Evolutionary conservation across 2,329 filamentous ascomycete genomes (phyloP).

Genomic region (Rhinocladiella similis): DNA sequence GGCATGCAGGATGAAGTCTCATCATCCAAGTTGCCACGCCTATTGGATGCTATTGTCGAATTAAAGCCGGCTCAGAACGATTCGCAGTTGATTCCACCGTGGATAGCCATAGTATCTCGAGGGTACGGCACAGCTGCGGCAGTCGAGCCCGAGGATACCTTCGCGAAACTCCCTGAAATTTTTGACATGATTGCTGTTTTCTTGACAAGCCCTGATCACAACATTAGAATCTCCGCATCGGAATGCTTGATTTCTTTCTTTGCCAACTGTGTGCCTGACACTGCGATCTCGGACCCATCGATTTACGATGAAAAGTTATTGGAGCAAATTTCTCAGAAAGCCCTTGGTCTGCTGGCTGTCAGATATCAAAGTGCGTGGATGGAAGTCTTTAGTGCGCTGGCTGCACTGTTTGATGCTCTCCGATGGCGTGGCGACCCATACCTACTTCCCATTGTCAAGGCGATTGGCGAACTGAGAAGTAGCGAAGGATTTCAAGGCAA

Average conservation of each 20-base stretch:
- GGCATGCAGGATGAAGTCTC: constrained; percentile 86
- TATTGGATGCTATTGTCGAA: constrained; percentile 89
- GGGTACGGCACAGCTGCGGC: constrained; percentile 93
- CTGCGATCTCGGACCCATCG: constrained; percentile 82
- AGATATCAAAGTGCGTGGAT: constrained; percentile 94
- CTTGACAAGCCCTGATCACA: constrained; percentile 82
- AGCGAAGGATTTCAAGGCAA: constrained; percentile 90
- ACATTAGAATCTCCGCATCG: constrained; percentile 90
- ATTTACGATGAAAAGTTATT: constrained; percentile 89
- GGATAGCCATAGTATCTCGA: constrained; percentile 92
- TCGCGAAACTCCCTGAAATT: constrained; percentile 81
- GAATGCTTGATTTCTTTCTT: constrained; percentile 94
- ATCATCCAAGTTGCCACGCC: constrained; percentile 81
- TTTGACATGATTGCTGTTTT: constrained; percentile 80
- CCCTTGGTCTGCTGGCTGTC: constrained; percentile 75
- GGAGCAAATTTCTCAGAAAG: constrained; percentile 71
- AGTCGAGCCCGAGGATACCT: constrained; percentile 85
- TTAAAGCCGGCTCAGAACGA: constrained; percentile 90
- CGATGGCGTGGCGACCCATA: constrained; percentile 83
- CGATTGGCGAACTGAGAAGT: constrained; percentile 80
- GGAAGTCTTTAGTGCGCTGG: constrained; percentile 87
- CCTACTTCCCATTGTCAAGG: constrained; percentile 71
- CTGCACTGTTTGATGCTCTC: constrained; percentile 81
- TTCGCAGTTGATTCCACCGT: constrained; percentile 89
- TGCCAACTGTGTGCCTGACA: constrained; percentile 81